Base-by-base conservation (phyloP, 495 filamentous ascomycete species). In the Penicillium cataractarum region DNA sequence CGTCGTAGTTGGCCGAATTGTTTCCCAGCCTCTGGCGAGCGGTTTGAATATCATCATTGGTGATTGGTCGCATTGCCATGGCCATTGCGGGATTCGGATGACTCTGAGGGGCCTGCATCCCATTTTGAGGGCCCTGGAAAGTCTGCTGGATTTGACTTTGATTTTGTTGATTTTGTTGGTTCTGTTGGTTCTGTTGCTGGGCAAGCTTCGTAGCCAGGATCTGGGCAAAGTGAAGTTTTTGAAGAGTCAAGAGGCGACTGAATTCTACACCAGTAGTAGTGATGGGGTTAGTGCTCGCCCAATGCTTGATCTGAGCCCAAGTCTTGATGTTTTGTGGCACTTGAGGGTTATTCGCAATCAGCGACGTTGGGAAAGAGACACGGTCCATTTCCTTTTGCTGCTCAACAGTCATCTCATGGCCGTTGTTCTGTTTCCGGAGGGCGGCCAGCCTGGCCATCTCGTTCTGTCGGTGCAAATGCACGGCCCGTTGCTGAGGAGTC, bases 301-400 rank as follows among this genome's bases (percentile, higher is more conserved):
- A 90, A 42, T 84, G 74, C 71, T 91, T 93, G 0, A 96, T 76
- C 53, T 90, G 85, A 29, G 80, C 82, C 91, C 91, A 96, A 58
- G 86, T 88, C 69, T 86, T 89, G 19, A 90, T 73, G 3, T 87
- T 74, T 17, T 82, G 82, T 3, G 90, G 88, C 0, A 88, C 71
- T 12, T 78, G 76, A 49, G 76, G 58, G 46, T 63, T 58, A 54
- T 64, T 75, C 49, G 67, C 75, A 7, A 83, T 57, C 19, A 83
- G 73, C 4, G 68, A 65, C 3, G 69, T 73, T 4, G 80, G 80
- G 54, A 81, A 82, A 17, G 63, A 56, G 3, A 76, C 26, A 17
- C 69, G 71, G 62, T 84, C 82, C 82, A 84, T 84, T n/a, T 80
- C 72, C 55, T 71, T 74, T 26, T 62, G 60, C 63, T 83, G 78